Base-by-base conservation (phyloP, 305 asterid species). In the Caryopteris hybrid region DNA sequence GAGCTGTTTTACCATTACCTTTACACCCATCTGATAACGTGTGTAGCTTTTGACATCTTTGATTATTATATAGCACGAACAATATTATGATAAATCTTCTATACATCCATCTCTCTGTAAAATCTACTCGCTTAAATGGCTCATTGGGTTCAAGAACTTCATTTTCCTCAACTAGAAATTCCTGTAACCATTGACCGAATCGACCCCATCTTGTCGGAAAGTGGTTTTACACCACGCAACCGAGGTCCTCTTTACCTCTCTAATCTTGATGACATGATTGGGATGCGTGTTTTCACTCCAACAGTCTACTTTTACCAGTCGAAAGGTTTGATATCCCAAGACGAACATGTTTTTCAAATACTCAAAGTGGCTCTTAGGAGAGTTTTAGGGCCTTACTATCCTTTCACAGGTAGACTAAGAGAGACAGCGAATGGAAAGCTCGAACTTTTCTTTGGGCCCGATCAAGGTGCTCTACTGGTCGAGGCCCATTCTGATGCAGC, bases 261-360 rank as follows among this genome's bases (percentile, higher is more conserved):
- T 6, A 92, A 92, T 74, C 95, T 92, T 8, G 98, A 92, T 68
- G 87, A 85, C 78, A 85, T 85, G 90, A 57, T 85, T 62, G 90
- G 98, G 10, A 81, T 82, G 9, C 95, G 96, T 7, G 91, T 80
- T 68, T 86, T 89, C 73, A 92, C 98, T 45, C 98, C 96, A 6
- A 89, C 95, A 0, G 78, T 88, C 17, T 89, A 88, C 77, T 92
- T 92, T 46, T 92, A 86, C 75, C 75, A 61, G 21, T 74, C 81
- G 4, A 36, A 42, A 6, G 68, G 59, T 6, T 11, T 20, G 16
- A 39, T 9, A 36, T 68, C 69, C 33, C 58, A 57, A 4, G 58
- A 59, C 1, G 68, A 71, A n/a, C 54, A 73, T 2, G 71, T 85
- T 45, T 27, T 42, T 6, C 71, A 74, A n/a, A 73, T 80, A 38